Evolutionary conservation across 1,284 basidiomycete species (phyloP).

Genomic region (Ceratobasidium sp.): DNA sequence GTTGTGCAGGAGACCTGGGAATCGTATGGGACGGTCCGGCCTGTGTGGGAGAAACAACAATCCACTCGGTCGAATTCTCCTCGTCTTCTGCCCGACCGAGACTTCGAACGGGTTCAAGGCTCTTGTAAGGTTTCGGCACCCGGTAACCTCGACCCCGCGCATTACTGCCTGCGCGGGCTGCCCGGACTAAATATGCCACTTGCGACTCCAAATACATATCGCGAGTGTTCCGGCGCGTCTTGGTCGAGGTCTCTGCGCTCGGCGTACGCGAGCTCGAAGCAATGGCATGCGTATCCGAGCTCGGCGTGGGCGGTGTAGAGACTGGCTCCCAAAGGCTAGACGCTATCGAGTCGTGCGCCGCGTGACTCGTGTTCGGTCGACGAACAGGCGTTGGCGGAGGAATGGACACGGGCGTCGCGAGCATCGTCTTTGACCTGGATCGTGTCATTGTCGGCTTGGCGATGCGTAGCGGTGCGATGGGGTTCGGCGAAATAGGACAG

Average conservation of each 20-base stretch:
- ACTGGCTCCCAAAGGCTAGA: neutral
- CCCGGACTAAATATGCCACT: neutral
- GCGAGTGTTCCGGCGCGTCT: neutral
- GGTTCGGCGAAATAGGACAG: neutral
- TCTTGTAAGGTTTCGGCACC: neutral
- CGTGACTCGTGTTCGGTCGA: neutral
- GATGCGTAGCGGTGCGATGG: neutral
- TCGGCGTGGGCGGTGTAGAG: neutral
- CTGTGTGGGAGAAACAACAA: neutral
- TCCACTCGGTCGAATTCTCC: slow-evolving; percentile 18
- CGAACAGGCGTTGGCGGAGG: neutral
- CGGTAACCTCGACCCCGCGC: neutral
- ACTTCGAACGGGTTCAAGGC: neutral
- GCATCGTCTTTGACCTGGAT: neutral
- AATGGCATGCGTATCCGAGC: neutral
- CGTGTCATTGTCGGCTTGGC: neutral
- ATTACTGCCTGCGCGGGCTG: neutral
- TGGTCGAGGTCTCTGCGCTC: neutral
- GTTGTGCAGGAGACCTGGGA: neutral
- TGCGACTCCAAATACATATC: slow-evolving; percentile 5
- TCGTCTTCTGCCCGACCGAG: neutral
- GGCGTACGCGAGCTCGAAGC: neutral
- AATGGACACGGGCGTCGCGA: neutral
- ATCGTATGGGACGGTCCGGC: neutral
- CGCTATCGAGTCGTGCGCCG: neutral